Evolutionary conservation across 306 rosid species (phyloP).

Genomic region (Dalbergia cochinchinensis): DNA sequence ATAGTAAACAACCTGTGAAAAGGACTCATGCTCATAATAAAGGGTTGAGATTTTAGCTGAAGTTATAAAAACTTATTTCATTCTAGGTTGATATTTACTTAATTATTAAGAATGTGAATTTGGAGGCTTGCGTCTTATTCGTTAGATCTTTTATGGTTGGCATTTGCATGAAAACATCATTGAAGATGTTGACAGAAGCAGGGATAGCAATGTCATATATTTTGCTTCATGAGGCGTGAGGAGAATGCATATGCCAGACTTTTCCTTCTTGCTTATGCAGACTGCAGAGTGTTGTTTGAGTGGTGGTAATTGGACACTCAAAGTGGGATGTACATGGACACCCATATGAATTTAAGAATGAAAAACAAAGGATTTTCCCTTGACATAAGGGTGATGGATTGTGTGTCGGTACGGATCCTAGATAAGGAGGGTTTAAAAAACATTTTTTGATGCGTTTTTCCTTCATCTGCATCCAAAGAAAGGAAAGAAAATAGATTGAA

Average conservation of each 20-base stretch:
- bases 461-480: too few species aligned
- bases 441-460: background rate
- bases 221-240: conserved; percentile 3
- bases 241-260: background rate
- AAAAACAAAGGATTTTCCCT: too few species aligned
- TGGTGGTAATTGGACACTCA: too few species aligned
- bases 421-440: too few species aligned
- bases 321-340: too few species aligned
- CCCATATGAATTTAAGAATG: too few species aligned
- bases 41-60: background rate
- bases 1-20: background rate
- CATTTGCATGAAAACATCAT: background rate
- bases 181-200: background rate
- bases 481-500: too few species aligned
- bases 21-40: background rate
- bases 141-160: background rate
- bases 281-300: too few species aligned
- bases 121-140: background rate
- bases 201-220: too few species aligned
- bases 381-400: too few species aligned
- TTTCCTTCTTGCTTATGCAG: background rate
- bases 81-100: background rate
- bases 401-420: too few species aligned
- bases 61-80: background rate
- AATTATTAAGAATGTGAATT: conserved; percentile 19